Base-by-base conservation (phyloP, 345 rosid species). In the Pugionium dolabratum region DNA sequence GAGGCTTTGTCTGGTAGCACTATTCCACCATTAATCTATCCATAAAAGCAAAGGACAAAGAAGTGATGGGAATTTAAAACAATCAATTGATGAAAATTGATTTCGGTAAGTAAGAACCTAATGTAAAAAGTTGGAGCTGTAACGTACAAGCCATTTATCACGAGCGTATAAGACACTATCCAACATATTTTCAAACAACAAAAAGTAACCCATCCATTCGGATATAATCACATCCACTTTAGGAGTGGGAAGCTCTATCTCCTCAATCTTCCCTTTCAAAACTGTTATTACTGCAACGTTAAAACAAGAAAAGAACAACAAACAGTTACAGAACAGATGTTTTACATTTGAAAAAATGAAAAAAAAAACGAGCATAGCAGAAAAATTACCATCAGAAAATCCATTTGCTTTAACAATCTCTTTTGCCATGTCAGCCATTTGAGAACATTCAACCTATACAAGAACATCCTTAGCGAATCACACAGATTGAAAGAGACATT, bases 201-300 rank as follows among this genome's bases (percentile, higher is more conserved):
- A 72, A 78, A 95, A 95, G 78, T 95, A 95, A 25, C 97, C 99
- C 99, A 91, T 95, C 97, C 97, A 91, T 86, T 95, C 97, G 37
- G 97, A 95, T 64, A 95, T 85, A 59, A 95, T 95, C 62, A 95
- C 85, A 79, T 95, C 99, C 49, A 95, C 99, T 83, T 89, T 89
- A 30, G 78, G 67, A 6, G 79, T 84, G 1, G 99, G 99, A 35
- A 95, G 89, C 78, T 91, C 99, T 51, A 91, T 79, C 62, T 95
- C 99, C 74, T 95, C 99, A 1, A 95, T 80, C 85, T 95, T 95
- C 36, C 99, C 97, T 82, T 91, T 95, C 81, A 95, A 70, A 78
- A 95, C 96, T 2, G 99, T 95, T 72, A 95, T 74, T 39, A 86
- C 99, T 91, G 85, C 47, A 75, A 50, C 27, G 32, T 68, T 30